Percentiles rank a stretch among this genome's conserved stretches.
Evolutionary conservation across 164 flowering plant genomes (phyloP).

Genomic region (Dillenia suffruticosa): DNA sequence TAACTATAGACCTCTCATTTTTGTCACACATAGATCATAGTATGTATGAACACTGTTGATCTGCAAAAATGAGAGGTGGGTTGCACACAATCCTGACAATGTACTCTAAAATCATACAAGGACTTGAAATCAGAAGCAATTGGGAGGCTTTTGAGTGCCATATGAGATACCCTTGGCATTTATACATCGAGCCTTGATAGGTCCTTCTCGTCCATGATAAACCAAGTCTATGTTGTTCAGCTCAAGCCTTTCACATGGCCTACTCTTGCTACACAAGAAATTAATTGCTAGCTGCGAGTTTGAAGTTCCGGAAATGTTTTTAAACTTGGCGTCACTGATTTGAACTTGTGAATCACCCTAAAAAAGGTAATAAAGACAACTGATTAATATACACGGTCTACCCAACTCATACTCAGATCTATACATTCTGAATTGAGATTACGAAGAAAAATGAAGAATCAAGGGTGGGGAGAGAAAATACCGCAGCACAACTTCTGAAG

Average conservation of each 20-base stretch:
- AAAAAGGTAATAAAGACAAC: background rate
- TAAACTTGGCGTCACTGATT: constrained; percentile 8
- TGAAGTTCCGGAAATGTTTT: constrained; percentile 15
- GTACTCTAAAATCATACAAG: no score
- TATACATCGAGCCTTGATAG: constrained; percentile 6
- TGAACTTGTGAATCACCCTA: constrained; percentile 17
- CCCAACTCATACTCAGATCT: background rate
- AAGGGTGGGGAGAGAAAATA: constrained; percentile 1
- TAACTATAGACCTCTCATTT: no score
- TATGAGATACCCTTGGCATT: constrained; percentile 7
- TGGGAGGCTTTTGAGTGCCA: constrained; percentile 9
- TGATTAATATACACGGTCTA: background rate
- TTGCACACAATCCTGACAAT: no score
- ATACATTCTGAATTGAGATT: background rate
- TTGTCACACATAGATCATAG: no score
- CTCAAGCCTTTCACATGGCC: constrained; percentile 15
- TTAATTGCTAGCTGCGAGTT: constrained; percentile 16
- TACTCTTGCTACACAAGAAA: constrained; percentile 14
- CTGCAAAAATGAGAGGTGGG: no score
- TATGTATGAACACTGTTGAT: no score
- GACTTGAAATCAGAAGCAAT: constrained; percentile 8
- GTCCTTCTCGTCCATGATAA: background rate
- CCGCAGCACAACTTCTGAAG: no score
- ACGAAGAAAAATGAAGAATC: constrained; percentile 3
- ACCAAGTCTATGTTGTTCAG: constrained; percentile 12